Evolutionary conservation across 352 stramenopile genomes (phyloP).

Genomic region (Phytophthora hibernalis): DNA sequence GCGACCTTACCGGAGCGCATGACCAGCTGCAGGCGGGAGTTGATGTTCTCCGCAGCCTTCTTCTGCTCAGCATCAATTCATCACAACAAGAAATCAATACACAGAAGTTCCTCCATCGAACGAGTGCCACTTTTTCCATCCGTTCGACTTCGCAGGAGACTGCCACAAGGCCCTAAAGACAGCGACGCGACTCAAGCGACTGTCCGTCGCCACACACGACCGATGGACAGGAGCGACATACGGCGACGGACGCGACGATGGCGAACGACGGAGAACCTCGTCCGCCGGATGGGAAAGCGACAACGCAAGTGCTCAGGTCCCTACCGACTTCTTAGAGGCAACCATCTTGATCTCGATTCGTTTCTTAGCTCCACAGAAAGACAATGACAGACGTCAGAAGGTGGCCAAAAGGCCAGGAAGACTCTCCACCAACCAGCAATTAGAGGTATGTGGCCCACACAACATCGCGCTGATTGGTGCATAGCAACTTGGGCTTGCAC

Average conservation of each 20-base stretch:
- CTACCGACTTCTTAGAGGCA: slow-evolving; percentile 93
- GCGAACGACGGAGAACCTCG: slow-evolving; percentile 44
- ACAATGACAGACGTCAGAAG: neutral
- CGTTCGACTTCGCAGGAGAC: slow-evolving; percentile 49
- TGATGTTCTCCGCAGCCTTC: slow-evolving; percentile 99
- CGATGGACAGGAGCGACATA: slow-evolving; percentile 5
- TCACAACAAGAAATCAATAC: slow-evolving; percentile 32
- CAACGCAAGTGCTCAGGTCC: slow-evolving; percentile 40
- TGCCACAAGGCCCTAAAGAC: slow-evolving; percentile 3
- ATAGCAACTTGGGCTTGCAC: neutral
- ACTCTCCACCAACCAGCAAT: slow-evolving; percentile 16
- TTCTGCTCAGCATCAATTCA: slow-evolving; percentile 92
- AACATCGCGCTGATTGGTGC: neutral
- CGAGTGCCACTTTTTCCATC: slow-evolving; percentile 26
- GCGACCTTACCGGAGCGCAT: slow-evolving; percentile 99
- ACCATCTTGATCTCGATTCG: slow-evolving; percentile 82
- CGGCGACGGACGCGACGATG: neutral
- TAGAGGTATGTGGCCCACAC: neutral
- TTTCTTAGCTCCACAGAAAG: slow-evolving; percentile 86
- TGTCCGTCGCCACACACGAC: slow-evolving; percentile 4
- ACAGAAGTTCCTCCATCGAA: slow-evolving; percentile 43
- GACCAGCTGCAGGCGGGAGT: slow-evolving; percentile 99
- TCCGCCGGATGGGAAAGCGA: slow-evolving; percentile 57
- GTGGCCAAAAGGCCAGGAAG: slow-evolving; percentile 1
- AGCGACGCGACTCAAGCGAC: neutral